A percentile compares a stretch with the other conserved stretches of the same genome.
Evolutionary conservation across 1,284 basidiomycete genomes (phyloP).

Genomic region (Tylopilus sp.): DNA sequence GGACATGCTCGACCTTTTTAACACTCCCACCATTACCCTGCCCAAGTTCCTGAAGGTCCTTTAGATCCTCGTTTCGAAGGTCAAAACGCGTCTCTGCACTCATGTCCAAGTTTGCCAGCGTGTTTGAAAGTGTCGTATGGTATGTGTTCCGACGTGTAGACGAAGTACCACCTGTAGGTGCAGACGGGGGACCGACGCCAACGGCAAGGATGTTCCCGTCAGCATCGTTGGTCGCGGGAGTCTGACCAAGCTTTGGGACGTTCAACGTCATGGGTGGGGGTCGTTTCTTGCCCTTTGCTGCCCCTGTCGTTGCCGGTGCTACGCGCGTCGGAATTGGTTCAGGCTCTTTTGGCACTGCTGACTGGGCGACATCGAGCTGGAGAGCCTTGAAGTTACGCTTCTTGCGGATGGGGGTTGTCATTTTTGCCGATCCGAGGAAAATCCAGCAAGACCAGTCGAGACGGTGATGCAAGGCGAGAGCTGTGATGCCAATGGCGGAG

Average conservation of each 20-base stretch:
- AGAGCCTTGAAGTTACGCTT: slow-evolving; percentile 79
- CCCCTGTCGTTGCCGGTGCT: slow-evolving; percentile 33
- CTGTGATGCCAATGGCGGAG: slow-evolving; percentile 13
- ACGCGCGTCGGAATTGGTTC: slow-evolving; percentile 36
- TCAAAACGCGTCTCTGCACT: slow-evolving; percentile 73
- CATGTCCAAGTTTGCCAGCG: slow-evolving; percentile 68
- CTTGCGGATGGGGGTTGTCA: slow-evolving; percentile 57
- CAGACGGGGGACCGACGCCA: slow-evolving; percentile 35
- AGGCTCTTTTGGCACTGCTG: slow-evolving; percentile 40
- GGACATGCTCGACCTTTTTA: slow-evolving; percentile 90
- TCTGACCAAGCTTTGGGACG: slow-evolving; percentile 43
- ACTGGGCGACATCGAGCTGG: slow-evolving; percentile 52
- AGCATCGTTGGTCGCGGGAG: slow-evolving; percentile 37
- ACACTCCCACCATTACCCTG: slow-evolving; percentile 98
- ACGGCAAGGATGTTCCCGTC: slow-evolving; percentile 40
- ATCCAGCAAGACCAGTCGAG: slow-evolving; percentile 2
- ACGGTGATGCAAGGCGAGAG: slow-evolving; percentile 2
- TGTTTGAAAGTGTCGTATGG: slow-evolving; percentile 67
- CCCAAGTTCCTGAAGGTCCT: slow-evolving; percentile 83
- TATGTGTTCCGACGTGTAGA: slow-evolving; percentile 55
- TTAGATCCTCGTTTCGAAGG: slow-evolving; percentile 76
- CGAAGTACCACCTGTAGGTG: slow-evolving; percentile 38
- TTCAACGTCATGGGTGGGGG: slow-evolving; percentile 59
- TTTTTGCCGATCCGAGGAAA: slow-evolving; percentile 14
- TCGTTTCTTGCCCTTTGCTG: slow-evolving; percentile 47